Evolutionary conservation across 176 grass and related monocot genomes (phyloP).

Genomic region (sorghum (Sorghum bicolor)): DNA sequence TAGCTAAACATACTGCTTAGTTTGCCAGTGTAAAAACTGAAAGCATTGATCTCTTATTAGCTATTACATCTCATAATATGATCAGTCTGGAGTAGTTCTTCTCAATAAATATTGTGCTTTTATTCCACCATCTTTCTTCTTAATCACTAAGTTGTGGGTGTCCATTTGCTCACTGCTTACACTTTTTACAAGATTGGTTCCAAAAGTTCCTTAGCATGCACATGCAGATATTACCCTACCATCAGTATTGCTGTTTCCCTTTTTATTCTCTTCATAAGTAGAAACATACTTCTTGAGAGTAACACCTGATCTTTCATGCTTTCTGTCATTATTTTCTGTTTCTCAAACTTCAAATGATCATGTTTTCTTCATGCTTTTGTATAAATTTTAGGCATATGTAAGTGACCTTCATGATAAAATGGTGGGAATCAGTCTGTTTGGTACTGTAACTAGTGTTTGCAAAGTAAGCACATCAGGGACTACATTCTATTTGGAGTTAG

Average conservation of each 20-base stretch:
- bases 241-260: neutral
- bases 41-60: neutral
- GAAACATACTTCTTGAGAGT: conserved; percentile 16
- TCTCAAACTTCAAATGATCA: neutral
- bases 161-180: neutral
- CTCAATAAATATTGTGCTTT: neutral
- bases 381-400: conserved; percentile 54
- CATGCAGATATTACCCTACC: neutral
- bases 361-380: neutral
- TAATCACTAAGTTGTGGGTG: neutral
- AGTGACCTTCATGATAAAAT: conserved; percentile 78
- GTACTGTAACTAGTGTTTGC: conserved; percentile 55
- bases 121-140: neutral
- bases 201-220: neutral
- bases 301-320: conserved; percentile 2
- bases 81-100: neutral
- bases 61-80: conserved; percentile 8
- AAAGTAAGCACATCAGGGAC: conserved; percentile 51
- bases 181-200: neutral
- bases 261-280: conserved; percentile 8
- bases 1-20: neutral
- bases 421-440: conserved; percentile 79
- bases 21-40: neutral
- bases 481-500: conserved; percentile 69
- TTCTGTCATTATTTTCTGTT: neutral